Evolutionary conservation across 495 filamentous ascomycete genomes (phyloP).

Genomic region (Eremomyces bilateralis): DNA sequence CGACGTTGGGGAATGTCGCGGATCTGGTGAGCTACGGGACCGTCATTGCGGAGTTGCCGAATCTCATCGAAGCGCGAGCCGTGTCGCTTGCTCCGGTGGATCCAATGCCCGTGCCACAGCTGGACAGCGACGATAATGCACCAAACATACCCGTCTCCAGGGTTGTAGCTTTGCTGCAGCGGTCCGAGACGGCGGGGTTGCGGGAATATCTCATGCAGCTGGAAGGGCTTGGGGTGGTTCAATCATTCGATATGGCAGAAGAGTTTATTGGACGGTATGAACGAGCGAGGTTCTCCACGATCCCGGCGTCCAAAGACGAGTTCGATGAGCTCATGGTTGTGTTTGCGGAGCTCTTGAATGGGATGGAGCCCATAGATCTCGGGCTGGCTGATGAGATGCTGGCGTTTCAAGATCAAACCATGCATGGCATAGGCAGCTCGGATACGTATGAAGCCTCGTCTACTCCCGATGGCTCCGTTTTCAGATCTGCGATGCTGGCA

Average conservation of each 20-base stretch:
- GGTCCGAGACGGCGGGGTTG: constrained; percentile 52
- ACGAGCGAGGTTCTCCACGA: constrained; percentile 52
- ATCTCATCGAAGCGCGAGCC: constrained; percentile 84
- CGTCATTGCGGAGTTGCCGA: constrained; percentile 71
- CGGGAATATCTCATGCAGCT: constrained; percentile 60
- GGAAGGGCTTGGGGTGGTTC: constrained; percentile 40
- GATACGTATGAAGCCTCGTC: no score
- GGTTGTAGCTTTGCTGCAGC: constrained; percentile 46
- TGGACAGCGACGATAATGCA: background rate
- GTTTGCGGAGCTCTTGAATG: constrained; percentile 62
- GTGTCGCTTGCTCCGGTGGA: constrained; percentile 58
- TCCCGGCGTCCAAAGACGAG: constrained; percentile 35
- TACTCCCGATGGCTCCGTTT: no score
- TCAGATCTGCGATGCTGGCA: no score
- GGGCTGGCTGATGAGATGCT: no score
- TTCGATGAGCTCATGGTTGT: constrained; percentile 70
- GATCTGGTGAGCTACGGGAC: constrained; percentile 59
- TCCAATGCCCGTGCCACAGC: constrained; percentile 8
- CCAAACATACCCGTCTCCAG: constrained; percentile 29
- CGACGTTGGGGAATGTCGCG: no score
- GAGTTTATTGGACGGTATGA: constrained; percentile 65
- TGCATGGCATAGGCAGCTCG: no score
- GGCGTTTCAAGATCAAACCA: no score
- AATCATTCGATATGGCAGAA: constrained; percentile 28
- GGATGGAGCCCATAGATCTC: no score